Conservation (phyloP, 441 rosid species). For the Syzygium malaccense region DNA sequence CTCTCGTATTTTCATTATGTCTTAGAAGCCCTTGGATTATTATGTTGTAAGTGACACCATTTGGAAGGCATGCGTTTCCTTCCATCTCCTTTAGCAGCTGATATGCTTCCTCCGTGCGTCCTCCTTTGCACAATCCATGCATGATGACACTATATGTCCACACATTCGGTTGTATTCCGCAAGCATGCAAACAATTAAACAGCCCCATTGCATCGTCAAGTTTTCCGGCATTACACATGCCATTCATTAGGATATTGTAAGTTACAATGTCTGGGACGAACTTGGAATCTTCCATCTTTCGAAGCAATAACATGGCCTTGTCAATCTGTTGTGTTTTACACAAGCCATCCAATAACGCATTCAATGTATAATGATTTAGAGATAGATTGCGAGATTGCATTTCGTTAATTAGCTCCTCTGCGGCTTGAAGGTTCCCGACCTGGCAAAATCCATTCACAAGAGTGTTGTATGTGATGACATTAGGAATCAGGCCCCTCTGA, state of each 20-base stretch:
- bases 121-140: neutral
- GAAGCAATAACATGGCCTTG: neutral
- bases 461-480: neutral
- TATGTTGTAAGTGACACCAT: neutral
- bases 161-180: neutral
- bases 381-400: neutral
- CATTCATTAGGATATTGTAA: neutral
- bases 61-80: neutral
- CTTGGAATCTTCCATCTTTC: neutral
- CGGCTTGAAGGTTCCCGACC: neutral
- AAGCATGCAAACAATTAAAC: neutral
- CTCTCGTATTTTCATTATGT: neutral
- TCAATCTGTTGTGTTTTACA: neutral
- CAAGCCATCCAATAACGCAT: neutral
- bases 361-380: neutral
- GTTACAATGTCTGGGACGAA: neutral
- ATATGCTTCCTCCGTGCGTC: neutral
- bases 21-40: neutral
- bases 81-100: neutral
- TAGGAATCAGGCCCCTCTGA: neutral
- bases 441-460: neutral
- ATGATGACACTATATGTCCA: accelerated
- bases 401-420: neutral
- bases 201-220: neutral
- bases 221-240: neutral